Evolutionary conservation across 164 flowering plant genomes (phyloP), one percentile per base, ranked within the genome.

Genomic region (Protea cynaroides): DNA sequence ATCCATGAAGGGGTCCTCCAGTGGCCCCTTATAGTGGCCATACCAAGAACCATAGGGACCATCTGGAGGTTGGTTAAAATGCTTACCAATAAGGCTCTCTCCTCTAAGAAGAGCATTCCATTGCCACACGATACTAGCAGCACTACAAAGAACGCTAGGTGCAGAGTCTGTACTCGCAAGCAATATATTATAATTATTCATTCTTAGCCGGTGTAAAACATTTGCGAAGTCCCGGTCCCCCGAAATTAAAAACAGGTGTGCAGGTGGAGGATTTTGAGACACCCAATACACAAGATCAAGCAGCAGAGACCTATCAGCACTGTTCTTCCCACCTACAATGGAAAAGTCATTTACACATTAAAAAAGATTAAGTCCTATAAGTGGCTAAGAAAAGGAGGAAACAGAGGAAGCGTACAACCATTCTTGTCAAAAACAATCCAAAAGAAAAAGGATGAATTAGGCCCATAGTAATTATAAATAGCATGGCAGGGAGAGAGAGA

Each of bases 251-350:
- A 94, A 85, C 67, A 94, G 75, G 74, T 94, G 97, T 18, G 91
- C 96, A 19, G 98, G 98, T 43, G 98, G 97, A 54, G 98, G 98
- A 71, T 94, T 87, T 65, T 85, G 95, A 47, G 89, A 81, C 54
- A 82, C 87, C 98, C 98, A 90, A 69, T 69, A 79, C 80, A 85
- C 73, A 25, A 94, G 89, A 71, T 88, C 91, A 21, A 83, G 67
- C 21, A 87, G 75, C 69, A 87, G 88, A 54, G 87, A 83, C 70
- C 84, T 84, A 74, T 90, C 96, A 49, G 90, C 92, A 83, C 91
- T 81, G 77, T 85, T 90, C 81, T 86, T 90, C 53, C 94, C 94
- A 77, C 88, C 98, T 90, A 79, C 74, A 68, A 3, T 49, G 55
- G 21, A 47, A 68, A 54, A 54, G 67, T 56, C 52, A 59, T 52